Evolutionary conservation across 371 early-diverging fungal species (phyloP), one percentile per base, ranked within the genome.

Genomic region (Mortierella sp.): DNA sequence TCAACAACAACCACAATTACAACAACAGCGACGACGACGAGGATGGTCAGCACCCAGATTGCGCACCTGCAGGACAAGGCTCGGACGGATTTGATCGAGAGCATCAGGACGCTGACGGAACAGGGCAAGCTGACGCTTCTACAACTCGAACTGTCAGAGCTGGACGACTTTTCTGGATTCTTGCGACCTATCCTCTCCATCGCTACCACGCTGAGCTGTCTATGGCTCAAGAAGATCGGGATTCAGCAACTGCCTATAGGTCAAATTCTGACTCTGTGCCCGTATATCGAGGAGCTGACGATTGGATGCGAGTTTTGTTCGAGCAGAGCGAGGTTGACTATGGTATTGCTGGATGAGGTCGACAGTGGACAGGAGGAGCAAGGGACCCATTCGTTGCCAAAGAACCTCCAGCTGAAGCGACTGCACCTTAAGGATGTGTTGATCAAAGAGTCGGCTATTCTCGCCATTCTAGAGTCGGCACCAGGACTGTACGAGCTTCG

Each of bases 131-230:
- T 80, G 18, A 63, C 76, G 14, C 65, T 80, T 5, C 29, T 80
- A 27, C 70, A 76, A 35, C 49, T 80, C 3, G 65, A 76, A 4
- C 38, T 82, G 44, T 41, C 51, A 14, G 29, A 46, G n/a, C n/a
- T 82, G 41, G 78, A 75, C 32, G 75, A 77, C 70, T 74, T 74
- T 48, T 27, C 74, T n/a, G 54, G 63, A 44, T 82, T 82, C 70
- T 38, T 82, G 35, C 58, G 14, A 21, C 82, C 75, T 6, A 63
- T 77, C 32, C 55, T 77, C 35, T 49, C 51, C 27, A 46, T 56
- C 43, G 18, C 60, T 12, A 63, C 70, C 6, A 54, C 38, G 49
- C 46, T 76, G 70, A 76, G 76, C 2, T 63, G 51, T 27, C 76
- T 80, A 2, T 38, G 65, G 44, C 71, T 82, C 27, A 70, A 56